Evolutionary conservation across 139 green algal species (phyloP).

Genomic region (Tetradesmus obliquus): DNA sequence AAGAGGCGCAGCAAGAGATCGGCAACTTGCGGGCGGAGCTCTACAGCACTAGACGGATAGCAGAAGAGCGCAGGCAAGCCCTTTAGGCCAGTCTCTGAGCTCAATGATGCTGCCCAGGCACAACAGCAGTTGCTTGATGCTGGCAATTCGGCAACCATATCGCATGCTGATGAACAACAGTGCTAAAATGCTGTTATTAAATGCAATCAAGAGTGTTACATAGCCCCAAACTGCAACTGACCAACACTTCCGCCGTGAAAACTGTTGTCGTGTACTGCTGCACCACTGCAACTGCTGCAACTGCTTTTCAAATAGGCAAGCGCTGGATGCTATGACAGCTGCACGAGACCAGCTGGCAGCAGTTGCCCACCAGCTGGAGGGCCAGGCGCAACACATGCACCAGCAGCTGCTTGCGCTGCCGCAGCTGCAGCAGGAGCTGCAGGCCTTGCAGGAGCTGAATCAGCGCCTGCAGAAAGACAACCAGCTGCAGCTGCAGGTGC

Average conservation of each 20-base stretch:
- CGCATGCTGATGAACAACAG: too few relatives aligned
- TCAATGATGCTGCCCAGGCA: not conserved
- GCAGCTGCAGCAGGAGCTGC: slow-evolving; percentile 44
- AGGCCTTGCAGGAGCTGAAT: slow-evolving; percentile 20
- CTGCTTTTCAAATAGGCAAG: slow-evolving; percentile 12
- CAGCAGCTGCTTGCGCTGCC: slow-evolving; percentile 7
- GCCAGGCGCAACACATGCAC: not conserved
- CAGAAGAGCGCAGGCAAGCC: slow-evolving; percentile 53
- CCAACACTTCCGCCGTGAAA: too few relatives aligned
- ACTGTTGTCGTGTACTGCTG: too few relatives aligned
- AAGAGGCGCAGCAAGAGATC: slow-evolving; percentile 63
- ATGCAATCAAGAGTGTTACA: too few relatives aligned
- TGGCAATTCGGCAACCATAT: too few relatives aligned
- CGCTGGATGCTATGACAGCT: slow-evolving; percentile 26
- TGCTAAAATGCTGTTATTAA: too few relatives aligned
- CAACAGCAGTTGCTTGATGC: not conserved
- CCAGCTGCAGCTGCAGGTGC: slow-evolving; percentile 31
- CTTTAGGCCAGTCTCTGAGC: not conserved
- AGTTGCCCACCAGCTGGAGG: slow-evolving; percentile 47
- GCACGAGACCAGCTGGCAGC: slow-evolving; percentile 36
- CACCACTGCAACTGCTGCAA: not conserved
- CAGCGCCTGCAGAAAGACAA: slow-evolving; percentile 40
- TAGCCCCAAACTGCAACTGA: too few relatives aligned
- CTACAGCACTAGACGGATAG: slow-evolving; percentile 44
- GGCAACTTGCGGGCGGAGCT: slow-evolving; percentile 54